Base-by-base conservation (phyloP, 2,329 filamentous ascomycete species). In the Alternaria triticina region DNA sequence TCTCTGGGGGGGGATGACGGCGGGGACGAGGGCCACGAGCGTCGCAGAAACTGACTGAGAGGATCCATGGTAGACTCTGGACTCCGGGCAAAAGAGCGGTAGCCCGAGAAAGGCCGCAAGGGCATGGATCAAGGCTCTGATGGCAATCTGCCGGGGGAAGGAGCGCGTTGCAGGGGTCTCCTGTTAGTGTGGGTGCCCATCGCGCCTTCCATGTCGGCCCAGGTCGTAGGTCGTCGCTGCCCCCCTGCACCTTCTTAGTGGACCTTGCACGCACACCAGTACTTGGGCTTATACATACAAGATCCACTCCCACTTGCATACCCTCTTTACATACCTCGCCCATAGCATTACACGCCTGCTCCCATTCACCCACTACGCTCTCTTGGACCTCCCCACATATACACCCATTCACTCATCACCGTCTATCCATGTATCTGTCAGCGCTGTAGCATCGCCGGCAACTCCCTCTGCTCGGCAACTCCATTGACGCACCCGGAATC, bases 401-500 rank as follows among this genome's bases (percentile, higher is more conserved):
- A 20, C 54, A 52, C 55, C 46, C 17, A 28, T 20, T 43, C 33
- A 30, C 17, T n/a, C 27, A 44, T 43, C 44, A 40, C 50, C 27
- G n/a, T 40, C 59, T 54, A 59, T 65, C 61, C 67, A 74, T 74
- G 71, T 62, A 61, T 69, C 50, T 59, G 62, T 50, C 28, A 67
- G 62, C 43, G 44, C 71, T 69, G 66, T 73, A 65, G 68, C 64
- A 47, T 51, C 68, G 64, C 68, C 68, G 67, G 68, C 72, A 25
- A 66, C 61, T 59, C 60, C 59, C 30, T 61, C 65, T 66, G 67
- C 69, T 64, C 66, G 61, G 61, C 70, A 64, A 57, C 64, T 61
- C 52, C 57, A 58, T 61, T 69, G 68, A 70, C 70, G 71, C 73
- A 73, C 70, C 62, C 69, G 54, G 65, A 58, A 54, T 62, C 61